These are phyloP conservation scores for Punctularia strigosozonata DNA, from an alignment of 768 basidiomycete species.

Conservation along the genomic window DNA sequence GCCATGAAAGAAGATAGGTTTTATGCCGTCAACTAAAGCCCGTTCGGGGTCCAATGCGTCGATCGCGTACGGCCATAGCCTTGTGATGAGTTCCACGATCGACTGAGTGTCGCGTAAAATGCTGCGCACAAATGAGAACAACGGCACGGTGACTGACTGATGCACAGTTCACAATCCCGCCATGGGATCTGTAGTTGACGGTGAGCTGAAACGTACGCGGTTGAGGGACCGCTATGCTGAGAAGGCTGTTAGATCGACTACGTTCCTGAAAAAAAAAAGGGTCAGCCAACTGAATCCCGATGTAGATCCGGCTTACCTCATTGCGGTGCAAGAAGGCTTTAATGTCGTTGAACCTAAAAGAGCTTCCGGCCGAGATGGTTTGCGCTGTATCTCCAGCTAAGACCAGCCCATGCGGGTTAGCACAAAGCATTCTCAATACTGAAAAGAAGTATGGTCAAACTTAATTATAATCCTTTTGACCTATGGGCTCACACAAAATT, in stretches of 20 bases:
- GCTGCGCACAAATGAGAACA: too few species aligned
- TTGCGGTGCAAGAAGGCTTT: conserved; percentile 54
- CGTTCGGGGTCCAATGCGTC: conserved; percentile 45
- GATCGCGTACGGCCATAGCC: conserved; percentile 54
- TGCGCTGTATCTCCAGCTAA: conserved; percentile 80
- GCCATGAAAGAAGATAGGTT: conserved; percentile 46
- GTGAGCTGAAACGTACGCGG: conserved; percentile 43
- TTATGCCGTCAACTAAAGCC: conserved; percentile 39
- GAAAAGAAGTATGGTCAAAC: not conserved
- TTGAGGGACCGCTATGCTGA: too few species aligned
- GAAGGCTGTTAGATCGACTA: too few species aligned
- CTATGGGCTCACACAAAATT: conserved; percentile 39
- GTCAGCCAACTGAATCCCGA: too few species aligned
- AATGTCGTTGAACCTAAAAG: conserved; percentile 61
- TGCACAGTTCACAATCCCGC: conserved; percentile 66
- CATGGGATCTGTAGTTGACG: conserved; percentile 60
- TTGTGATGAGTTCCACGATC: conserved; percentile 47
- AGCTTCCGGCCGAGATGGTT: conserved; percentile 61
- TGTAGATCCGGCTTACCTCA: too few species aligned
- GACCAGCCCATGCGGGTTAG: conserved; percentile 54
- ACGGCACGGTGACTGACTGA: too few species aligned
- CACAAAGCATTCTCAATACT: conserved; percentile 56
- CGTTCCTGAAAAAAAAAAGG: too few species aligned
- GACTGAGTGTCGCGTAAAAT: too few species aligned
- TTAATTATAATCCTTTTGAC: too few species aligned